Conservation (phyloP, 129 eudicot species). For the Chrysanthemum seticuspe region DNA sequence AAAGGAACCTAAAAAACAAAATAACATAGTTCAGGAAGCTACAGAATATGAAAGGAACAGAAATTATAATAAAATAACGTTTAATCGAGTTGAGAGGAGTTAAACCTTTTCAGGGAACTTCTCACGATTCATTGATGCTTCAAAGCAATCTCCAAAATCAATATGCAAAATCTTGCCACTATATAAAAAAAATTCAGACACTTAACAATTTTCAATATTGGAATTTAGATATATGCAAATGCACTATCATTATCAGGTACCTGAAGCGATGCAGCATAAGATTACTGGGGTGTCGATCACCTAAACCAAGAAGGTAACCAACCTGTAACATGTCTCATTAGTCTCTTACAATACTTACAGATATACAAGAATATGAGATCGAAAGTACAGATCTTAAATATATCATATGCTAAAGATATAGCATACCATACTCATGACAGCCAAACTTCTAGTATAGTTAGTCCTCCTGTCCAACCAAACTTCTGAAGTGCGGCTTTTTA, state of each 20-base stretch:
- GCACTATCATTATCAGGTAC: conserved; percentile 32
- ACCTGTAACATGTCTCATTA: conserved; percentile 50
- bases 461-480: conserved; percentile 97
- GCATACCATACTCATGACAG: conserved; percentile 99
- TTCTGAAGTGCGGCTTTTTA: conserved; percentile 97
- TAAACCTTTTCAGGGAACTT: conserved; percentile 95
- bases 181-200: conserved; percentile 11
- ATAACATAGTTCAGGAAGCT: conserved; percentile 7
- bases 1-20: conserved; percentile 76
- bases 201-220: conserved; percentile 6
- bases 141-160: conserved; percentile 99
- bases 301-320: conserved; percentile 97
- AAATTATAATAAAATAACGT: not conserved
- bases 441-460: conserved; percentile 97
- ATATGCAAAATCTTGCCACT: conserved; percentile 98
- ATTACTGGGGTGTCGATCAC: conserved; percentile 99
- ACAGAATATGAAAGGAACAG: not conserved
- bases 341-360: not conserved
- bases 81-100: not conserved
- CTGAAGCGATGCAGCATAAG: conserved; percentile 97
- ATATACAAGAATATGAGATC: not conserved
- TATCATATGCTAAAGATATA: not conserved
- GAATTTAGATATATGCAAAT: conserved; percentile 7
- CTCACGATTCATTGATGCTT: conserved; percentile 98
- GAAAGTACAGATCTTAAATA: not conserved